Base-by-base conservation (phyloP, 768 basidiomycete species). In the Boletus sp. region DNA sequence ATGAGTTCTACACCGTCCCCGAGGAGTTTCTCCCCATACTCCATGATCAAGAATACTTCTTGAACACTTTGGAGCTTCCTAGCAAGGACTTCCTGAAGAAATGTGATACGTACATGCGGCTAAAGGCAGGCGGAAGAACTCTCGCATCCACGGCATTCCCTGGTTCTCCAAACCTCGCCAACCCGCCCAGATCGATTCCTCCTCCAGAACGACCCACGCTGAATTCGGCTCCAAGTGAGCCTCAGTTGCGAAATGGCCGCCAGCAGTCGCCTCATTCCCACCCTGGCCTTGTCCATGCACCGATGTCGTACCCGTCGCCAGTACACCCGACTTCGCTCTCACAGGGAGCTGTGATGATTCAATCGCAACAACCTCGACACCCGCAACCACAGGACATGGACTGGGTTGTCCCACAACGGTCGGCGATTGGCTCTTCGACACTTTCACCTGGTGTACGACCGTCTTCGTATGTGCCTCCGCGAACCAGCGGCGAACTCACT, bases 21-120 rank as follows among this genome's bases (percentile, higher is more conserved):
- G 81, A 83, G 63, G 96, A 99, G 65, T 88, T 98, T 67, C 64
- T 90, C 37, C 75, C 85, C 13, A 90, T 98, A 51, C 79, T 99
- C 17, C 82, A 87, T 50, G 94, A 98, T 62, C 90, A 93, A 67
- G 94, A 98, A 32, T 90, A 95, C 69, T 97, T 99, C 68, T 77
- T 82, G 45, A 93, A 84, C 70, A 86, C 83, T 47, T 72, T 94
- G 72, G 96, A 98, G 38, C 79, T 98, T 27, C 93, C 94, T 1
- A 85, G 87, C 60, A 96, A 96, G 70, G 96, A 99, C 42, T 93
- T 98, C 68, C 74, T 98, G 75, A 97, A 92, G 80, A 95, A 91
- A 73, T 92, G 90, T 58, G 92, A 94, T 56, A 87, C 85, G n/a
- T 96, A 93, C 71, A 83, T 93, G 81, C 83, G 82, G 53, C 60